Evolutionary conservation across 2,329 filamentous ascomycete species (phyloP).

Genomic region (Lasiodiplodia gonubiensis): DNA sequence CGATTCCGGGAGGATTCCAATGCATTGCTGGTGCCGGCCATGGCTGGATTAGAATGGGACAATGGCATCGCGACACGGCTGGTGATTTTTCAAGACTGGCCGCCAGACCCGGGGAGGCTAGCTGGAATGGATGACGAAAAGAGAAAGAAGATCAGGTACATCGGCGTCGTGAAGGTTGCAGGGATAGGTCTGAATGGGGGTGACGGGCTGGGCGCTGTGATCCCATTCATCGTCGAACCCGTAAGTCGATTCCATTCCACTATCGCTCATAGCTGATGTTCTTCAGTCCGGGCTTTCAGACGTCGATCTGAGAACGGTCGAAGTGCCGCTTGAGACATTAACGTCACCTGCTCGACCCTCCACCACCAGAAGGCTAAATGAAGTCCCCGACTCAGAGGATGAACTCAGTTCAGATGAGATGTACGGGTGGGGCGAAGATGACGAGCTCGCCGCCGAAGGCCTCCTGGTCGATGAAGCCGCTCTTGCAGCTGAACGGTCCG

Average conservation of each 20-base stretch:
- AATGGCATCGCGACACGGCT: slow-evolving; percentile 74
- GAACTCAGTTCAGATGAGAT: slow-evolving; percentile 68
- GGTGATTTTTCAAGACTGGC: slow-evolving; percentile 77
- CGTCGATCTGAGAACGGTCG: slow-evolving; percentile 30
- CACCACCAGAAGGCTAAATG: slow-evolving; percentile 67
- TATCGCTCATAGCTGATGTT: slow-evolving; percentile 33
- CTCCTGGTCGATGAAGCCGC: slow-evolving; percentile 39
- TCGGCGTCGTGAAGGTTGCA: slow-evolving; percentile 52
- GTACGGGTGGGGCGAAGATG: slow-evolving; percentile 74
- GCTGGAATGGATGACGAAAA: slow-evolving; percentile 38
- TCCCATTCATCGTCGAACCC: slow-evolving; percentile 54
- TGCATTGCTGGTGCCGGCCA: slow-evolving; percentile 74
- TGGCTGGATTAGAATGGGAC: slow-evolving; percentile 82
- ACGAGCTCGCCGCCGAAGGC: slow-evolving; percentile 54
- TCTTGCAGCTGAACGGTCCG: not conserved
- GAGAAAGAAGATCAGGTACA: slow-evolving; percentile 46
- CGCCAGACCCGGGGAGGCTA: slow-evolving; percentile 39
- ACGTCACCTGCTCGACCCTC: slow-evolving; percentile 45
- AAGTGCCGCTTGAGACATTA: slow-evolving; percentile 13
- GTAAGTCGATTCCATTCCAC: slow-evolving; percentile 44
- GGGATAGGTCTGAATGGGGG: slow-evolving; percentile 49
- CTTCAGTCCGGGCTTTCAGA: slow-evolving; percentile 43
- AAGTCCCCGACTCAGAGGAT: slow-evolving; percentile 67
- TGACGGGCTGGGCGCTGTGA: slow-evolving; percentile 54
- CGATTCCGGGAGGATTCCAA: slow-evolving; percentile 71